Evolutionary conservation across 2,329 filamentous ascomycete genomes (phyloP).

Genomic region (Paecilomyces variotii): DNA sequence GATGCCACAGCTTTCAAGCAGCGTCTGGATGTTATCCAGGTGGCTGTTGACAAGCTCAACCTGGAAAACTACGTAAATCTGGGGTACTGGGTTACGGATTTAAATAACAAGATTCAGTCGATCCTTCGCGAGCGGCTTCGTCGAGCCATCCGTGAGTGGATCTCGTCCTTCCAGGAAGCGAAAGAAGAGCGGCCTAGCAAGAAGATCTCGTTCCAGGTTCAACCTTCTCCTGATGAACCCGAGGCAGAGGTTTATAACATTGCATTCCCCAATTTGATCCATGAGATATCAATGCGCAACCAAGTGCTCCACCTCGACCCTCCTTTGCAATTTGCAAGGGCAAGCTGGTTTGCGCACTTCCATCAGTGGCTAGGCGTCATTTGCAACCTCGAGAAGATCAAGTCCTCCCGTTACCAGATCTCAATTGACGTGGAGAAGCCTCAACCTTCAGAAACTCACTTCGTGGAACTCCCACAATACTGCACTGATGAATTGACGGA

Average conservation of each 20-base stretch:
- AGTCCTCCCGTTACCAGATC: conserved; percentile 92
- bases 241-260: conserved; percentile 28
- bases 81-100: conserved; percentile 75
- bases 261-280: conserved; percentile 52
- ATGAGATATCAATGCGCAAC: conserved; percentile 96
- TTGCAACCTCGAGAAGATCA: conserved; percentile 88
- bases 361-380: conserved; percentile 90
- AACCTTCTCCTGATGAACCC: conserved; percentile 16
- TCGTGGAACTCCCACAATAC: conserved; percentile 74
- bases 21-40: conserved; percentile 77
- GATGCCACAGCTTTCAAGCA: conserved; percentile 69
- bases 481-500: conserved; percentile 72
- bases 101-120: conserved; percentile 78
- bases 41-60: conserved; percentile 90
- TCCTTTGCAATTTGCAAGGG: conserved; percentile 81
- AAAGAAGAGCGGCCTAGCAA: conserved; percentile 20
- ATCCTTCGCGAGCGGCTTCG: conserved; percentile 76
- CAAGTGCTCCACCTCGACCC: conserved; percentile 96
- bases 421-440: conserved; percentile 48
- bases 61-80: conserved; percentile 94
- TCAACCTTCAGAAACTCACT: conserved; percentile 47
- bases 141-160: conserved; percentile 79
- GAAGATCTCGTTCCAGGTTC: conserved; percentile 14
- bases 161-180: conserved; percentile 66
- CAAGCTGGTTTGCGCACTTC: conserved; percentile 87